phyloP scores from a whole-genome alignment of 1,139 yeast species.

The Ogataea hybrid region DNA sequence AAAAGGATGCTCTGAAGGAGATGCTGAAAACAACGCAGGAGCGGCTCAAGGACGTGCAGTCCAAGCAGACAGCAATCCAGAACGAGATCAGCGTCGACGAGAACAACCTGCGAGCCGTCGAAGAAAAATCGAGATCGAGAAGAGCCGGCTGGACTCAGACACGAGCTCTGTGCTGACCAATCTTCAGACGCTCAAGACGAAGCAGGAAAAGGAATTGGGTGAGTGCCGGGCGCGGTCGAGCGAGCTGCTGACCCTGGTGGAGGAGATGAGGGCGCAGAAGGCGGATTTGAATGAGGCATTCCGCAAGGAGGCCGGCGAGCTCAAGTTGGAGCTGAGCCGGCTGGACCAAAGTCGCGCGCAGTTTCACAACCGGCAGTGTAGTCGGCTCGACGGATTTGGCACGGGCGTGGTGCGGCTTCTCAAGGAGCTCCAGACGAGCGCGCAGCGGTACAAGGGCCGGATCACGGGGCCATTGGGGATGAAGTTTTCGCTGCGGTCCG shows the following conservation, averaged over 20 bases:
- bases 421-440: slow-evolving; percentile 37
- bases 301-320: slow-evolving; percentile 10
- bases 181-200: slow-evolving; percentile 14
- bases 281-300: slow-evolving; percentile 9
- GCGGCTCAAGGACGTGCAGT: slow-evolving; percentile 8
- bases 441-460: slow-evolving; percentile 25
- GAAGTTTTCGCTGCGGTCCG: slow-evolving; percentile 53
- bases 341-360: slow-evolving; percentile 10
- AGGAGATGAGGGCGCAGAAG: slow-evolving; percentile 11
- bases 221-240: slow-evolving; percentile 7
- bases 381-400: slow-evolving; percentile 21
- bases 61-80: slow-evolving; percentile 13
- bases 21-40: slow-evolving; percentile 10
- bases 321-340: slow-evolving; percentile 7
- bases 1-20: slow-evolving; percentile 13
- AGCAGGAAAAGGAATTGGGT: slow-evolving; percentile 16
- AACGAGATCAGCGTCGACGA: slow-evolving; percentile 14
- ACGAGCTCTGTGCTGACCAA: slow-evolving; percentile 25
- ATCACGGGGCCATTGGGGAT: slow-evolving; percentile 77
- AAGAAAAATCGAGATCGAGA: slow-evolving; percentile 31
- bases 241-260: slow-evolving; percentile 4
- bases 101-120: slow-evolving; percentile 12
- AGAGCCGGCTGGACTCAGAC: slow-evolving; percentile 19
- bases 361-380: slow-evolving; percentile 24
- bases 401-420: slow-evolving; percentile 27